These are phyloP conservation scores for Rhizopogon rudus DNA, from an alignment of 768 basidiomycete species.

Conservation along the genomic window DNA sequence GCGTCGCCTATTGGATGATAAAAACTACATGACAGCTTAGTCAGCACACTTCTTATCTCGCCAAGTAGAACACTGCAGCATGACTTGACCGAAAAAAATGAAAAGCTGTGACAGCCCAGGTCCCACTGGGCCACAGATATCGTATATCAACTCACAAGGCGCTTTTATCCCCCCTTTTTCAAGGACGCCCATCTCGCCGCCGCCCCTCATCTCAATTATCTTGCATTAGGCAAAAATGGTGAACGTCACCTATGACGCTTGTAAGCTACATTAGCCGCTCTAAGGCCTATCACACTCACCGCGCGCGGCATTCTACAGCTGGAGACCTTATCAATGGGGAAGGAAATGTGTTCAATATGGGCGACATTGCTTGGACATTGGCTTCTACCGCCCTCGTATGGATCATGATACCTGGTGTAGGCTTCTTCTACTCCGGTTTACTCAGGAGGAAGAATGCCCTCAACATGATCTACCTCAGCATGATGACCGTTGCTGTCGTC, in stretches of 20 bases:
- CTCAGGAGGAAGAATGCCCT: slow-evolving; percentile 91
- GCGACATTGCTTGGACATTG: slow-evolving; percentile 69
- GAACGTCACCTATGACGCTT: slow-evolving; percentile 38
- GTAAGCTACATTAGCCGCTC: slow-evolving; percentile 19
- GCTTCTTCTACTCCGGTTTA: slow-evolving; percentile 89
- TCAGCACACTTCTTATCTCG: slow-evolving; percentile 10
- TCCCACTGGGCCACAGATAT: slow-evolving; percentile 11
- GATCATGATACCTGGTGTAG: slow-evolving; percentile 83
- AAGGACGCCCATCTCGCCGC: slow-evolving; percentile 4
- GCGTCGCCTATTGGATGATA: not conserved
- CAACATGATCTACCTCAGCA: slow-evolving; percentile 79
- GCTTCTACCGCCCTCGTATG: slow-evolving; percentile 76
- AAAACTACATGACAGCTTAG: slow-evolving; percentile 1
- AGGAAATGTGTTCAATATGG: slow-evolving; percentile 45
- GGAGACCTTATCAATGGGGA: slow-evolving; percentile 23
- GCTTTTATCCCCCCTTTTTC: not conserved
- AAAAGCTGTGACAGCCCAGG: slow-evolving; percentile 6
- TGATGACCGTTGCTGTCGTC: slow-evolving; percentile 73
- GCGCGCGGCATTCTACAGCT: slow-evolving; percentile 20
- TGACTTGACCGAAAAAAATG: not conserved
- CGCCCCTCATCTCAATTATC: not conserved
- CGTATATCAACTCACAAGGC: slow-evolving; percentile 14
- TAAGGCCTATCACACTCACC: not conserved
- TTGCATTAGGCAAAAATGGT: slow-evolving; percentile 26
- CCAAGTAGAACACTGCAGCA: slow-evolving; percentile 1